Conservation (phyloP, 768 basidiomycete genomes). For the Termitomyces eurrhizus region DNA sequence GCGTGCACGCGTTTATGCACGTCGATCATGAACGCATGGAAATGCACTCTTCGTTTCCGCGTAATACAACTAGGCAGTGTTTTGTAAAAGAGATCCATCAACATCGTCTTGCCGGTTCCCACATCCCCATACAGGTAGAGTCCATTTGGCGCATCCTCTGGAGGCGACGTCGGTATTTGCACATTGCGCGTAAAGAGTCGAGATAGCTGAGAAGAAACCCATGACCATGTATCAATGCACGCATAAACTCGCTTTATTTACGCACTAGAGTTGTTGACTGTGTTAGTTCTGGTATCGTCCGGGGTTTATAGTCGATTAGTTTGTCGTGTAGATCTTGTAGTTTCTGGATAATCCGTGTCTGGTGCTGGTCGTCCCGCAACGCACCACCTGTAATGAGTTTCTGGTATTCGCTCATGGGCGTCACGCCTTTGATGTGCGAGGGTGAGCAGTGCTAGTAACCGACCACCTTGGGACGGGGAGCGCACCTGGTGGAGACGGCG, state of each 20-base stretch:
- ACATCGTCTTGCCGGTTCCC: constrained; percentile 97
- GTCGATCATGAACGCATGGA: constrained; percentile 99
- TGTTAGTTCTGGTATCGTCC: constrained; percentile 45
- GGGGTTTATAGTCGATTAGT: constrained; percentile 68
- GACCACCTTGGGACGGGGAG: too few species aligned
- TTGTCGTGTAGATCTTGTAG: constrained; percentile 78
- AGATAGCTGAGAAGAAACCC: constrained; percentile 32
- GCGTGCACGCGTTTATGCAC: constrained; percentile 91
- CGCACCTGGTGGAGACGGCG: constrained; percentile 5
- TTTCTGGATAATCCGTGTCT: constrained; percentile 77
- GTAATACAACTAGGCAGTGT: constrained; percentile 65
- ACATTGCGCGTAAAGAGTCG: constrained; percentile 41
- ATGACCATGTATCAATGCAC: constrained; percentile 19
- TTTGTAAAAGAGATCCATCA: constrained; percentile 97
- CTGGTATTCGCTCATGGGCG: constrained; percentile 43
- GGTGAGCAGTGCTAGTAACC: not conserved
- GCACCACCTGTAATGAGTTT: constrained; percentile 40
- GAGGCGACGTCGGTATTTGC: constrained; percentile 34
- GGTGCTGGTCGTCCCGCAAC: constrained; percentile 76
- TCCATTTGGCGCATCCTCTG: constrained; percentile 68
- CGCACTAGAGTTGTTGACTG: constrained; percentile 37
- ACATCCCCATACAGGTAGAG: constrained; percentile 96
- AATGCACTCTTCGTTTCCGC: constrained; percentile 88
- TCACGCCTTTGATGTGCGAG: constrained; percentile 25
- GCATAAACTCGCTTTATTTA: not conserved